Percentiles rank a stretch among this genome's conserved stretches.
phyloP scores from a whole-genome alignment of 2,329 filamentous ascomycete species.

The Talaromyces sp. region DNA sequence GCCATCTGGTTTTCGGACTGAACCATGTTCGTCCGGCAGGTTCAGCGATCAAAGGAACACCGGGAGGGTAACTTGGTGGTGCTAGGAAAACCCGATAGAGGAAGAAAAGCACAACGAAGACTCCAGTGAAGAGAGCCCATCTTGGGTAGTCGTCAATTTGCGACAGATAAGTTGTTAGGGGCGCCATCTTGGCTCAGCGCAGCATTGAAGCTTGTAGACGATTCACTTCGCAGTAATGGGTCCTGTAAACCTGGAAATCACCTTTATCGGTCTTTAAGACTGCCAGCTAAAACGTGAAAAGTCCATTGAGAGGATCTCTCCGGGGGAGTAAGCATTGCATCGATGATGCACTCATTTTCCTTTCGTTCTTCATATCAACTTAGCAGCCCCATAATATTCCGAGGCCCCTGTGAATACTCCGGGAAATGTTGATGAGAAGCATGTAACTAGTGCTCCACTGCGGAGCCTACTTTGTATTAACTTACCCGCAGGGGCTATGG shows the following conservation, averaged over 20 bases:
- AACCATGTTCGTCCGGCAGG: not conserved
- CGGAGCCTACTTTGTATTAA: not conserved
- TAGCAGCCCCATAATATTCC: not conserved
- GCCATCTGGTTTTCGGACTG: not conserved
- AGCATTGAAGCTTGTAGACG: not conserved
- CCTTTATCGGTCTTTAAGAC: not conserved
- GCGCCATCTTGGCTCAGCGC: not conserved
- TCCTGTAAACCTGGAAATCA: not conserved
- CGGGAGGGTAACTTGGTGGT: constrained; percentile 3
- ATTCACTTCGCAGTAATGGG: not conserved
- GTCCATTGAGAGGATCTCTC: not conserved
- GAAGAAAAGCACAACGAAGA: not conserved
- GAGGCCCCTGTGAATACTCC: not conserved
- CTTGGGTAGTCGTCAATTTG: not conserved
- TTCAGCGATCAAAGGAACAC: not conserved
- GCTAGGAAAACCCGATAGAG: not conserved
- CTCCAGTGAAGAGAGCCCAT: not conserved
- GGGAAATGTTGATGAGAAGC: not conserved
- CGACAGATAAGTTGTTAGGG: not conserved
- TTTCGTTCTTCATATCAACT: not conserved
- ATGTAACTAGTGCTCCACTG: not conserved
- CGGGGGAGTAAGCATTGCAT: not conserved
- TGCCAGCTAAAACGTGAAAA: not conserved
- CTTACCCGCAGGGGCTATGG: not conserved
- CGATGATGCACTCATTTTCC: not conserved